phyloP scores from a whole-genome alignment of 345 rosid species.

The Camelina hispida region DNA sequence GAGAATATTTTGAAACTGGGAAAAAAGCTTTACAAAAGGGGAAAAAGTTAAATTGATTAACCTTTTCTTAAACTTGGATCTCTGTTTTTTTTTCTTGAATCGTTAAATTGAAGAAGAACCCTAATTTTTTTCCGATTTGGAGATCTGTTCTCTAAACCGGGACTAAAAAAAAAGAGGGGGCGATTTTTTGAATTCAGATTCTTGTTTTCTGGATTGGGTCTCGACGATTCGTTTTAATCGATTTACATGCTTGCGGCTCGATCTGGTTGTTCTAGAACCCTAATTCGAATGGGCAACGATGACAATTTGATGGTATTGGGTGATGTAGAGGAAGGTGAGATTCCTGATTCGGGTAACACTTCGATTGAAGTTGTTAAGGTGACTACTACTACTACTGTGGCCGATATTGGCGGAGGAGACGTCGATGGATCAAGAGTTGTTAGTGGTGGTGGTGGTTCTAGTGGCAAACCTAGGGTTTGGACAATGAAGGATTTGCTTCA shows the following conservation, averaged over 20 bases:
- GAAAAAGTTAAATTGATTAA: background rate
- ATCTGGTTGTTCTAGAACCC: slow-evolving; percentile 46
- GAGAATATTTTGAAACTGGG: slow-evolving; percentile 29
- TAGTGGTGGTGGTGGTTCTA: slow-evolving; percentile 24
- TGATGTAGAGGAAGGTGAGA: slow-evolving; percentile 93
- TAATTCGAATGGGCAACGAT: slow-evolving; percentile 52
- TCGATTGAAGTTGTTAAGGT: slow-evolving; percentile 39
- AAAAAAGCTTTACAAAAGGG: background rate
- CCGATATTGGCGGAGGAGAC: slow-evolving; percentile 33
- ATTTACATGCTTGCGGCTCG: slow-evolving; percentile 39
- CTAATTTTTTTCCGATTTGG: slow-evolving; percentile 25
- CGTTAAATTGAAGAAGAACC: slow-evolving; percentile 33
- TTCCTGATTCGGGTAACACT: slow-evolving; percentile 58
- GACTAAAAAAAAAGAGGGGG: background rate
- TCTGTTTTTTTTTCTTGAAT: slow-evolving; percentile 27
- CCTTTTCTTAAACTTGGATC: slow-evolving; percentile 35
- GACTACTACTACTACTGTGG: slow-evolving; percentile 40
- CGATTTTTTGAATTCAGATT: slow-evolving; percentile 18
- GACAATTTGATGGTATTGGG: slow-evolving; percentile 45
- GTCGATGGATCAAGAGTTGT: slow-evolving; percentile 23
- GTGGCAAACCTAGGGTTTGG: slow-evolving; percentile 71
- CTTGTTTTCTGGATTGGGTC: background rate
- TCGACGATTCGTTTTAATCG: slow-evolving; percentile 2
- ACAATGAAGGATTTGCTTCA: slow-evolving; percentile 70
- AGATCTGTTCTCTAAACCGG: slow-evolving; percentile 27